These are phyloP conservation scores for Talaromyces pinophilus DNA, from an alignment of 2,329 filamentous ascomycete species.

Conservation along the genomic window DNA sequence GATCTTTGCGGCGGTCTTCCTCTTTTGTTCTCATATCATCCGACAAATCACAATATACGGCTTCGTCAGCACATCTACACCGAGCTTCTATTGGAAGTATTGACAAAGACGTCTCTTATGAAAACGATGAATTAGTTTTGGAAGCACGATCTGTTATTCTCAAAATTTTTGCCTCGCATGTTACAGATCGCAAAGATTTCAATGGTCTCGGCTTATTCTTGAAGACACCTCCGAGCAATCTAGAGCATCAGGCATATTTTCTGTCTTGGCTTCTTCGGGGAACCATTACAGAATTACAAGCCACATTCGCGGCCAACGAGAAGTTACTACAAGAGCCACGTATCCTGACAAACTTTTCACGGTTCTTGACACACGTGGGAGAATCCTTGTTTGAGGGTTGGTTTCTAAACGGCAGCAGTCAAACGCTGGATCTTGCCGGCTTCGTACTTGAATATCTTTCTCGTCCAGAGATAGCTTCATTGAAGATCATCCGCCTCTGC, in stretches of 20 bases:
- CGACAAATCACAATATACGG: slow-evolving; percentile 60
- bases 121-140: slow-evolving; percentile 72
- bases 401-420: slow-evolving; percentile 86
- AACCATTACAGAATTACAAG: slow-evolving; percentile 70
- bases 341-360: slow-evolving; percentile 80
- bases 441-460: slow-evolving; percentile 86
- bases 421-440: slow-evolving; percentile 81
- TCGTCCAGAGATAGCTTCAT: slow-evolving; percentile 72
- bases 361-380: slow-evolving; percentile 76
- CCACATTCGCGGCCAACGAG: slow-evolving; percentile 69
- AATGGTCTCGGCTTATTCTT: slow-evolving; percentile 80
- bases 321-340: slow-evolving; percentile 76
- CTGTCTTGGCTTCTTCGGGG: slow-evolving; percentile 83
- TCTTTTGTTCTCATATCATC: slow-evolving; percentile 88
- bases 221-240: slow-evolving; percentile 87
- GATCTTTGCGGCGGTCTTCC: slow-evolving; percentile 74
- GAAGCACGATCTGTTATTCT: slow-evolving; percentile 75
- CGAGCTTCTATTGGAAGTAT: slow-evolving; percentile 63
- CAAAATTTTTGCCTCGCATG: slow-evolving; percentile 79
- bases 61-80: slow-evolving; percentile 64
- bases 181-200: slow-evolving; percentile 86
- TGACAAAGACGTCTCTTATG: slow-evolving; percentile 47
- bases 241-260: slow-evolving; percentile 93
- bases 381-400: slow-evolving; percentile 95
- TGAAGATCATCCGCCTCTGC: slow-evolving; percentile 91